These are phyloP conservation scores for Myriosclerotinia duriaeana DNA, from an alignment of 2,329 filamentous ascomycete species.

Conservation along the genomic window DNA sequence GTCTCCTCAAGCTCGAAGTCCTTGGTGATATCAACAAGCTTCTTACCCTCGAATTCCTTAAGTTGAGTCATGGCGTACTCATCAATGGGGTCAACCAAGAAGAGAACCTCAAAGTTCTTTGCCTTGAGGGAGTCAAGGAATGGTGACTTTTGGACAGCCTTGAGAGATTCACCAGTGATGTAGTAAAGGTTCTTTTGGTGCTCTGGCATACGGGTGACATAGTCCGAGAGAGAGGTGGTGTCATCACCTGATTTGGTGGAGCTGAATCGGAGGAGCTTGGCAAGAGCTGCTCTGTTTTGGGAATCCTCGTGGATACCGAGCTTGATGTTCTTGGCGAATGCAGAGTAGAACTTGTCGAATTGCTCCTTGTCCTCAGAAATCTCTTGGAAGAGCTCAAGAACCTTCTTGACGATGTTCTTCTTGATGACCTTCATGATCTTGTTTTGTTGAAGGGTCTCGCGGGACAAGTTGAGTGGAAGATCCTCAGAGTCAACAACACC, in stretches of 20 bases:
- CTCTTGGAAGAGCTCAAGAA: constrained; percentile 98
- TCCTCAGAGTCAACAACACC: constrained; percentile 99
- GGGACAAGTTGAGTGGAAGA: constrained; percentile 97
- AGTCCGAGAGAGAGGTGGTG: constrained; percentile 91
- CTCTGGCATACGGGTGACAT: constrained; percentile 98
- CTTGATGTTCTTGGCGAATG: constrained; percentile 99
- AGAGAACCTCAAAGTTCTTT: constrained; percentile 99
- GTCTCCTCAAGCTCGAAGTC: constrained; percentile 99
- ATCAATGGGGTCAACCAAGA: constrained; percentile 94
- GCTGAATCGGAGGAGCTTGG: constrained; percentile 98
- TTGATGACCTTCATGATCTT: constrained; percentile 99
- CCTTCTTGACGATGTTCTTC: constrained; percentile 99
- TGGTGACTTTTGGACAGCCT: constrained; percentile 95
- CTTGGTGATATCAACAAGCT: constrained; percentile 99
- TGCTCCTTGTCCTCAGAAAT: constrained; percentile 99
- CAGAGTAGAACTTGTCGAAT: constrained; percentile 99
- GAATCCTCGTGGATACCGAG: constrained; percentile 99
- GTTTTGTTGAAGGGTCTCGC: constrained; percentile 99
- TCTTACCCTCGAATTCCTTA: constrained; percentile 99
- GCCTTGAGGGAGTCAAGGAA: constrained; percentile 98
- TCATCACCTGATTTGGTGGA: constrained; percentile 99
- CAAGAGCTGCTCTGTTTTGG: constrained; percentile 88
- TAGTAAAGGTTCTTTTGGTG: constrained; percentile 99
- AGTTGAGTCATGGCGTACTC: constrained; percentile 43
- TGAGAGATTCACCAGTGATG: constrained; percentile 99